Evolutionary conservation across 2,329 filamentous ascomycete genomes (phyloP).

Genomic region (Sclerotinia spermophila): DNA sequence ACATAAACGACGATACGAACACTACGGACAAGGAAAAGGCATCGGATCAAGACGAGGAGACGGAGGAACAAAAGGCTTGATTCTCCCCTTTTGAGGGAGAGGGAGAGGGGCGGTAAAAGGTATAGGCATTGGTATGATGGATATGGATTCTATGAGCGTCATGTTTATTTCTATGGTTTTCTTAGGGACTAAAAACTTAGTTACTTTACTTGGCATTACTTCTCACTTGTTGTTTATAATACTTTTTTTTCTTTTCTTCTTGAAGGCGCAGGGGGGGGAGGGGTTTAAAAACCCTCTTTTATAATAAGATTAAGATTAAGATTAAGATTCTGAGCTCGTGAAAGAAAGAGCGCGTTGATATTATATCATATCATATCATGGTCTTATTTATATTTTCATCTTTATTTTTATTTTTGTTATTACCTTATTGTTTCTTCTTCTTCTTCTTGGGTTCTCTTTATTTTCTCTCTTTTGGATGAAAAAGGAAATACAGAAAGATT

Average conservation of each 20-base stretch:
- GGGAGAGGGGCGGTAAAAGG: too few species aligned
- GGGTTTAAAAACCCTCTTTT: too few species aligned
- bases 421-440: too few species aligned
- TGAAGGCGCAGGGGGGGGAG: too few species aligned
- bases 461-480: background rate
- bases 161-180: background rate
- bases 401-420: background rate
- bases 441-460: too few species aligned
- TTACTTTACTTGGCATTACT: background rate
- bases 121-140: constrained; percentile 2
- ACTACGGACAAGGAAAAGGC: constrained; percentile 3
- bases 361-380: background rate
- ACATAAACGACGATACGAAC: constrained; percentile 10
- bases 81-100: background rate
- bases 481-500: background rate
- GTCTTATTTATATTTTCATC: background rate
- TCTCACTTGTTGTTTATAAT: background rate
- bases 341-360: background rate
- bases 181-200: background rate
- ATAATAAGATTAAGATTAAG: too few species aligned
- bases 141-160: constrained; percentile 10
- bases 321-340: background rate
- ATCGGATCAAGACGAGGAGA: constrained; percentile 1
- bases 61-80: background rate
- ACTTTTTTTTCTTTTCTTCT: background rate